phyloP scores from a whole-genome alignment of 345 rosid genomes.

The Populus euphratica region DNA sequence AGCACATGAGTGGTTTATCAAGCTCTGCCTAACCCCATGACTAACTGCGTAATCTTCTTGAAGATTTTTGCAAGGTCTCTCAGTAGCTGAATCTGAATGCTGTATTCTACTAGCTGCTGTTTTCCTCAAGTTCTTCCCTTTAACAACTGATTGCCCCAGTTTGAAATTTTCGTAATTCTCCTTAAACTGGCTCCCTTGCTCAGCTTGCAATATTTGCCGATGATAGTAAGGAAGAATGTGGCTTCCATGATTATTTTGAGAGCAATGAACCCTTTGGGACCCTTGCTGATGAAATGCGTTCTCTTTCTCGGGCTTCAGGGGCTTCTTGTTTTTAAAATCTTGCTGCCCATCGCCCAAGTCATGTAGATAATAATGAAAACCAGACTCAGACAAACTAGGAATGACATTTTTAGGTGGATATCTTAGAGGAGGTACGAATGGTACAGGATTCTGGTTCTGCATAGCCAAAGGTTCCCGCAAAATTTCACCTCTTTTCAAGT shows the following conservation, averaged over 20 bases:
- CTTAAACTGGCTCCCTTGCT: not conserved
- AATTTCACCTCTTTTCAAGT: not conserved
- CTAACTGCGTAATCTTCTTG: not conserved
- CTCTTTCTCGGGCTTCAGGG: not conserved
- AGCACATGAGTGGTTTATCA: not conserved
- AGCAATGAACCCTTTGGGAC: not conserved
- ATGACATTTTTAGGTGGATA: conserved; percentile 20
- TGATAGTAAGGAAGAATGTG: not conserved
- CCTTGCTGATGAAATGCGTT: not conserved
- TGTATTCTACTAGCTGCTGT: not conserved
- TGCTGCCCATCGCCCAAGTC: not conserved
- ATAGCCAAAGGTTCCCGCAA: not conserved
- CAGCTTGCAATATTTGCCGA: not conserved
- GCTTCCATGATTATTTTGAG: not conserved
- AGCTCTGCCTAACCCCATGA: not conserved
- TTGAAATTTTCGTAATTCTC: not conserved
- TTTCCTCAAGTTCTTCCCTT: not conserved
- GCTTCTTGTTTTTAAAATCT: not conserved
- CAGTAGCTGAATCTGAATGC: not conserved
- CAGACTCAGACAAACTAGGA: not conserved
- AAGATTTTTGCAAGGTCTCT: not conserved
- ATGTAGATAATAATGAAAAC: not conserved
- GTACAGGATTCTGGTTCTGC: not conserved
- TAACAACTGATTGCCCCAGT: not conserved
- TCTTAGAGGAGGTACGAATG: conserved; percentile 18